Conservation (phyloP, 495 filamentous ascomycete species). For the Xylaria scruposa region DNA sequence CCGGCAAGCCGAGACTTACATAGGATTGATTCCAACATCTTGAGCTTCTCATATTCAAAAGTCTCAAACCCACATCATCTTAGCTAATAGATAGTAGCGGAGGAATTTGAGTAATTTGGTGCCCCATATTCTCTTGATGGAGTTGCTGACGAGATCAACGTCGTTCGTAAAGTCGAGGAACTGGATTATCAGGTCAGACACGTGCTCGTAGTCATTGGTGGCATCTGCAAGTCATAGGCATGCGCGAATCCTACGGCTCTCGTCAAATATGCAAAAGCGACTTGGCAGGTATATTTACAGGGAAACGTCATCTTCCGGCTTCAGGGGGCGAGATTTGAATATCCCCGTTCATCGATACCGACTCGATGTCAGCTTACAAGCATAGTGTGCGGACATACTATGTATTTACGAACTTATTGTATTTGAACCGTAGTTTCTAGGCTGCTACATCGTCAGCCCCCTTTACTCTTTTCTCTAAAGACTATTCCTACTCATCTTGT, state of each 20-base stretch:
- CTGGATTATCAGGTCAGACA: conserved; percentile 7
- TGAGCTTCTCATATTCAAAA: neutral
- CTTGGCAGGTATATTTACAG: neutral
- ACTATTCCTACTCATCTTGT: neutral
- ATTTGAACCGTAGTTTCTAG: neutral
- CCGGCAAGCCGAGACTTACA: conserved; percentile 14
- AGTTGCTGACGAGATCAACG: conserved; percentile 19
- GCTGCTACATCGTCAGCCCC: neutral
- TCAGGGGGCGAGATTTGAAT: neutral
- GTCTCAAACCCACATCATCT: conserved; percentile 11
- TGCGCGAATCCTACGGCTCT: conserved; percentile 12
- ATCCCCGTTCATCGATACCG: neutral
- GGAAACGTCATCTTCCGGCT: neutral
- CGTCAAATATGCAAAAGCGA: conserved; percentile 10
- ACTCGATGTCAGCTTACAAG: conserved; percentile 22
- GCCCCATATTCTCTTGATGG: neutral
- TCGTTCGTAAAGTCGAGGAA: conserved; percentile 6
- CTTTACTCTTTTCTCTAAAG: neutral
- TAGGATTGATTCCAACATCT: neutral
- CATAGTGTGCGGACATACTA: neutral
- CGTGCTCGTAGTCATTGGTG: conserved; percentile 11
- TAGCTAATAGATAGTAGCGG: neutral
- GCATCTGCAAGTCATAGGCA: conserved; percentile 20
- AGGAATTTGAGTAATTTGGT: neutral
- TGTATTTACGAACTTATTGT: neutral